A percentile compares a stretch with the other conserved stretches of the same genome.
phyloP scores from a whole-genome alignment of 805 yeast species.

The Wickerhamiella domercqiae region DNA sequence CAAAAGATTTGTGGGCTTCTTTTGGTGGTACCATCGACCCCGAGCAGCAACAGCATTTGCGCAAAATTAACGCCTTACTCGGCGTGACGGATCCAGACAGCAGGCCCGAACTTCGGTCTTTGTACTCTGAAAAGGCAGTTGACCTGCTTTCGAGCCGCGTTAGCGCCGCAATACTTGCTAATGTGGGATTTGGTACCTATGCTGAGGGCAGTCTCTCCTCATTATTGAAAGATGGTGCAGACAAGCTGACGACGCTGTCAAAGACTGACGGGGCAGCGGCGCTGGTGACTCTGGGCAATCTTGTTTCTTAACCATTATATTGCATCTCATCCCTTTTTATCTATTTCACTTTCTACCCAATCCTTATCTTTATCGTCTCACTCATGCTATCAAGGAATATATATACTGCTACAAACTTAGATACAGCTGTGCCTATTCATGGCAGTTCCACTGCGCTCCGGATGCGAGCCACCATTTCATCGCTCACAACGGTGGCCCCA shows the following conservation, averaged over 20 bases:
- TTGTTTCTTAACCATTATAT: neutral
- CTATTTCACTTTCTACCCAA: no score
- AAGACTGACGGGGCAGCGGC: neutral
- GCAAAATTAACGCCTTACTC: neutral
- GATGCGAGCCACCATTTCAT: constrained; percentile 32
- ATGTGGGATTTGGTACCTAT: neutral
- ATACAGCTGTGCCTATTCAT: no score
- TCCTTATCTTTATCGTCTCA: no score
- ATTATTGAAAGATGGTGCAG: no score
- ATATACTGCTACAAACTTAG: no score
- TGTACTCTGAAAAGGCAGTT: neutral
- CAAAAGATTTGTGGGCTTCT: neutral
- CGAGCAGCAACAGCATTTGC: neutral
- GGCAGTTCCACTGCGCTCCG: no score
- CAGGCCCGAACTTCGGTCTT: neutral
- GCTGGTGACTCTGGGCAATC: neutral
- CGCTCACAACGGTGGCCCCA: constrained; percentile 40
- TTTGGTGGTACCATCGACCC: neutral
- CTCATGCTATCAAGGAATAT: no score
- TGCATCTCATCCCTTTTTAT: constrained; percentile 3
- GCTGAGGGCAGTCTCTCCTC: no score
- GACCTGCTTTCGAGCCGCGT: neutral
- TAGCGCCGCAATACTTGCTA: neutral
- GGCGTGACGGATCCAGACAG: neutral
- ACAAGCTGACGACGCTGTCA: no score